phyloP scores from a whole-genome alignment of 2,329 filamentous ascomycete species.

The Bisporella sp. region DNA sequence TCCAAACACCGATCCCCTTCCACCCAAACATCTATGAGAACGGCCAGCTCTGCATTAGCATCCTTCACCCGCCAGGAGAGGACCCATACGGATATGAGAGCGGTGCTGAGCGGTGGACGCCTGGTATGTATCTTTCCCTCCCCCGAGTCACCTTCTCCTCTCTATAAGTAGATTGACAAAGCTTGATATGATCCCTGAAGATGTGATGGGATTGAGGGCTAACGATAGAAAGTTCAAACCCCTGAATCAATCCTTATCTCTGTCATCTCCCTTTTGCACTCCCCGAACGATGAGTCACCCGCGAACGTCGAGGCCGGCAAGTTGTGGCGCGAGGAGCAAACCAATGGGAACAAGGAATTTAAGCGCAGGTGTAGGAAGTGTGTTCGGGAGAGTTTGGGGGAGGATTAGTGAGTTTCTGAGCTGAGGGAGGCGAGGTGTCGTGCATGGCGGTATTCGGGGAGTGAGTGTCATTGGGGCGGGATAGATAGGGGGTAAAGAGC shows the following conservation, averaged over 20 bases:
- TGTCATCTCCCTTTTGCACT: conserved; percentile 86
- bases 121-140: conserved; percentile 27
- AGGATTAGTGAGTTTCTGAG: conserved; percentile 39
- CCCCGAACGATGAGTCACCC: conserved; percentile 91
- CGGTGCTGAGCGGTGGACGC: conserved; percentile 85
- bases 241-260: conserved; percentile 90
- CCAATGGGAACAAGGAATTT: conserved; percentile 52
- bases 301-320: conserved; percentile 92
- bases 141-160: no score
- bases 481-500: no score
- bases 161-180: no score
- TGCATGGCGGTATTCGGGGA: no score
- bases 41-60: conserved; percentile 92
- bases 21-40: conserved; percentile 90
- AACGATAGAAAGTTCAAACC: conserved; percentile 58
- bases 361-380: conserved; percentile 70
- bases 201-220: no score
- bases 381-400: conserved; percentile 74
- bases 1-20: conserved; percentile 76
- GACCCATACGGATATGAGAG: conserved; percentile 92
- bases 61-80: conserved; percentile 90
- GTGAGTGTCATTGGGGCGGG: no score
- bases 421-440: no score
- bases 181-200: no score
- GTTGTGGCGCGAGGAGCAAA: conserved; percentile 72